Evolutionary conservation across 305 asterid genomes (phyloP), one percentile per base, ranked within the genome.

Genomic region (Withania somnifera): DNA sequence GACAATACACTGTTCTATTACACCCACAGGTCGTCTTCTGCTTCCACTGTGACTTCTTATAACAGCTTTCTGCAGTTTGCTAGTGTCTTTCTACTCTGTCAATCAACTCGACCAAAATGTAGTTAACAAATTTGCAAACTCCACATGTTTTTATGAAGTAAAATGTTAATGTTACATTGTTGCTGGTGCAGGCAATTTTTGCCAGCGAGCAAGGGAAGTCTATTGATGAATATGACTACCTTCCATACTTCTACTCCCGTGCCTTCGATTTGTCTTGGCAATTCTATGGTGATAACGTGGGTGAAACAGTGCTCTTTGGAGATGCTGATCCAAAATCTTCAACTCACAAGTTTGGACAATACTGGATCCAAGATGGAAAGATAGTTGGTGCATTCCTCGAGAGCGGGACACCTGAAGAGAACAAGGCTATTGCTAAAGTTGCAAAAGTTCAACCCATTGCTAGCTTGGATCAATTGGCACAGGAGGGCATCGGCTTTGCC

Each of bases 191-290:
- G 98, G 97, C 97, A 82, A 94, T 95, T 63, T 89, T 86, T 58
- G 97, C 97, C 13, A 86, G 87, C 36, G 97, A 85, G 71, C 89
- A 90, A 85, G 97, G 97, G 57, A 86, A 82, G 6, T 50, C 95
- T 4, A 63, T 95, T 8, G 97, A 90, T 1, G 97, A 89, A 78
- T 95, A 95, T 42, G 94, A 92, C 91, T 95, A 95, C 87, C 98
- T 95, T 38, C 99, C 99, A 0, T 94, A 78, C 91, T 94, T 94
- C 92, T 94, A 95, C 67, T 94, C 98, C 30, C 98, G 98, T 30
- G 90, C 96, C 42, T 94, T 95, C 30, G 97, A 93, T 85, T 86
- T 95, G 84, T 94, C 98, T 40, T 94, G 98, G 99, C 98, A 94
- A 82, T 94, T 94, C 93, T 95, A 94, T 17, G 98, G 98, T 5